Conservation (phyloP, 163 green algal species). For the Trebouxia gelatinosa region DNA sequence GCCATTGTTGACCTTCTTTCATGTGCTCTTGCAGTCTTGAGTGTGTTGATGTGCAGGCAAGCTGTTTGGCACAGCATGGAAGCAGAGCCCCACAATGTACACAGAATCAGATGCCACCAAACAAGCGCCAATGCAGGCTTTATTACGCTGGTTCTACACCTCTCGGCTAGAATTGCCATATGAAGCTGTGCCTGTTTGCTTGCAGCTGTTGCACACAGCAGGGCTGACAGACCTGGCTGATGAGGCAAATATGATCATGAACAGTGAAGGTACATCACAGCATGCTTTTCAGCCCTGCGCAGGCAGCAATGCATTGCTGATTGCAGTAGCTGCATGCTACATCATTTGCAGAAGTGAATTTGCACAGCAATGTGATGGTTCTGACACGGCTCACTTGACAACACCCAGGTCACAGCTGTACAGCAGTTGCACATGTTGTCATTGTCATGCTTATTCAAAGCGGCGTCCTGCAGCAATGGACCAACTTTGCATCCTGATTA, state of each 20-base stretch:
- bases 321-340: too few relatives aligned
- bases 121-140: neutral
- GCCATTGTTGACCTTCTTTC: too few relatives aligned
- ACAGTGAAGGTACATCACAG: neutral
- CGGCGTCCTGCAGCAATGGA: too few relatives aligned
- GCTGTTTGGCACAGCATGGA: neutral
- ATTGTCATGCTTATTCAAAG: neutral
- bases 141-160: slow-evolving; percentile 33
- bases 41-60: too few relatives aligned
- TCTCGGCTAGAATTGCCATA: slow-evolving; percentile 7
- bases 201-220: neutral
- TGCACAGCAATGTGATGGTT: neutral
- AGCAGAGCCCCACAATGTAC: neutral
- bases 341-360: neutral
- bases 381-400: too few relatives aligned
- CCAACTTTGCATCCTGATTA: too few relatives aligned
- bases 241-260: neutral
- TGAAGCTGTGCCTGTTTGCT: slow-evolving; percentile 15
- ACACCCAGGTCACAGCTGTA: too few relatives aligned
- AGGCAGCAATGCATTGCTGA: too few relatives aligned
- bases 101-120: neutral
- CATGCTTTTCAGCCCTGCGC: neutral
- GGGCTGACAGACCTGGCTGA: slow-evolving; percentile 14
- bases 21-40: too few relatives aligned
- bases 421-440: neutral